These are phyloP conservation scores for Talaromyces sp. DNA, from an alignment of 2,329 filamentous ascomycete species.

Conservation along the genomic window DNA sequence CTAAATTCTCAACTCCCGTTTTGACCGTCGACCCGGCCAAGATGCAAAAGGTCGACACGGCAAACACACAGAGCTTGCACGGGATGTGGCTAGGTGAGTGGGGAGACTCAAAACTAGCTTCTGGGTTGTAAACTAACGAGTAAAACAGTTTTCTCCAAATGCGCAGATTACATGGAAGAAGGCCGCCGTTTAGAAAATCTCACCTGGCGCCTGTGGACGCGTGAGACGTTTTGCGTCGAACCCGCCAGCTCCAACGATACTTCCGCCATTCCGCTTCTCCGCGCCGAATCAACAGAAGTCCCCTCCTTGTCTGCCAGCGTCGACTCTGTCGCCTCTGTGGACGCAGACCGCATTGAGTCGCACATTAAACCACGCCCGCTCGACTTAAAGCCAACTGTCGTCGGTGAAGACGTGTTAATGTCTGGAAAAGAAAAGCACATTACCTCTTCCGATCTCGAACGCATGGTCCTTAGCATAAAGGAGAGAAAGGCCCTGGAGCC, in stretches of 20 bases:
- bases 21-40: constrained; percentile 86
- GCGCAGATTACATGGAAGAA: constrained; percentile 88
- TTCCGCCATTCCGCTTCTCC: constrained; percentile 45
- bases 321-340: constrained; percentile 63
- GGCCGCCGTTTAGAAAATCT: constrained; percentile 90
- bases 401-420: constrained; percentile 58
- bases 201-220: constrained; percentile 91
- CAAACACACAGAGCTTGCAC: constrained; percentile 86
- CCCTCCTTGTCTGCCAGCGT: constrained; percentile 73
- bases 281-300: constrained; percentile 44
- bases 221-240: constrained; percentile 85
- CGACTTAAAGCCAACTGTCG: constrained; percentile 53
- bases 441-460: constrained; percentile 85
- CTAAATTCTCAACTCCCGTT: constrained; percentile 76
- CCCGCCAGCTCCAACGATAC: constrained; percentile 48
- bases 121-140: not conserved
- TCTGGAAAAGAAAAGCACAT: constrained; percentile 81
- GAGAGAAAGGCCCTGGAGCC: constrained; percentile 67
- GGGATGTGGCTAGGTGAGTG: constrained; percentile 93
- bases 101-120: no score
- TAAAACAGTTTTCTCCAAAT: constrained; percentile 77
- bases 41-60: constrained; percentile 91
- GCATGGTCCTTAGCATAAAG: constrained; percentile 89
- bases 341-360: constrained; percentile 46
- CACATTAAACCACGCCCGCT: constrained; percentile 60